Conservation (phyloP, 345 rosid genomes). For the Arabidopsis thaliana region TAIR10.1 NC_003074.8:7687501-7688000, state of each 20-base stretch:
- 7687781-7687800: slow-evolving; percentile 46
- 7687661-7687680: slow-evolving; percentile 32
- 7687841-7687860: slow-evolving; percentile 58
- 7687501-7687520: slow-evolving; percentile 42
- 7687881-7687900: slow-evolving; percentile 51
- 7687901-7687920: neutral
- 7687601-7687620: slow-evolving; percentile 31
- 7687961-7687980: slow-evolving; percentile 1
- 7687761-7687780: slow-evolving; percentile 52
- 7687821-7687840: slow-evolving; percentile 52
- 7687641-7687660: neutral
- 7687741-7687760: slow-evolving; percentile 49
- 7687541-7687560: slow-evolving; percentile 51
- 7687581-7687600: slow-evolving; percentile 53
- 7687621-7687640: neutral
- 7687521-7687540: slow-evolving; percentile 50
- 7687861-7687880: slow-evolving; percentile 48
- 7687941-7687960: neutral
- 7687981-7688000: slow-evolving; percentile 10
- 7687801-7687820: slow-evolving; percentile 44
- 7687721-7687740: slow-evolving; percentile 45
- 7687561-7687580: slow-evolving; percentile 42
- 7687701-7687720: slow-evolving; percentile 49
- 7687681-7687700: slow-evolving; percentile 40
- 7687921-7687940: neutral